phyloP scores from a whole-genome alignment of 805 yeast species.

The Candida loeiensis region DNA sequence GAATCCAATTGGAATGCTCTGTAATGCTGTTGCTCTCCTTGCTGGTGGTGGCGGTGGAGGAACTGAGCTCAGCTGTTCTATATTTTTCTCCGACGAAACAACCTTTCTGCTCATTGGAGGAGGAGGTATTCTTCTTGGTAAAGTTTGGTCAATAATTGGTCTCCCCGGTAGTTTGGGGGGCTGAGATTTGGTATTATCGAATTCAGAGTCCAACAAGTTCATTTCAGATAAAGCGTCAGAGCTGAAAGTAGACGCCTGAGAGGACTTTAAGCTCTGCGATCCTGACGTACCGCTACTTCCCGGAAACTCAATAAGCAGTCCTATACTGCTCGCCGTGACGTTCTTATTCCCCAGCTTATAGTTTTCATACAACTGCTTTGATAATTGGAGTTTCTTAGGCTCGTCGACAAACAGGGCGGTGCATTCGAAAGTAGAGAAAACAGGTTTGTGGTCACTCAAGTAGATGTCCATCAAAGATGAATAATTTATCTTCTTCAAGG shows the following conservation, averaged over 20 bases:
- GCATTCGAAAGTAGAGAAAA: slow-evolving; percentile 72
- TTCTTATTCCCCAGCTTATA: slow-evolving; percentile 5
- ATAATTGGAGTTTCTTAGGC: slow-evolving; percentile 25
- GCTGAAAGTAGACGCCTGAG: slow-evolving; percentile 18
- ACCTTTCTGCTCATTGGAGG: slow-evolving; percentile 22
- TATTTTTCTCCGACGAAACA: slow-evolving; percentile 5
- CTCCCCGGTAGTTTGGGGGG: slow-evolving; percentile 5
- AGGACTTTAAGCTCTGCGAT: slow-evolving; percentile 8
- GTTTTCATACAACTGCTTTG: slow-evolving; percentile 18
- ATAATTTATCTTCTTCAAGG: slow-evolving; percentile 62
- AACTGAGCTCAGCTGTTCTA: slow-evolving; percentile 6
- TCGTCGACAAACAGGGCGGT: slow-evolving; percentile 63
- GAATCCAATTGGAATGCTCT: slow-evolving; percentile 31
- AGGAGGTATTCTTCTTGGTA: slow-evolving; percentile 31
- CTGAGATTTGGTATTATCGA: not conserved
- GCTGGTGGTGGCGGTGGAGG: slow-evolving; percentile 16
- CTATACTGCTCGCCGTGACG: not conserved
- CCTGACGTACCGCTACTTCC: slow-evolving; percentile 4
- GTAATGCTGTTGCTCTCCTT: slow-evolving; percentile 15
- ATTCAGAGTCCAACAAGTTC: slow-evolving; percentile 26
- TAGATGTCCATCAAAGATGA: slow-evolving; percentile 55
- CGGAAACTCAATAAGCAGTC: slow-evolving; percentile 10
- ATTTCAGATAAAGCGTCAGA: slow-evolving; percentile 31
- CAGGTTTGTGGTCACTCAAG: slow-evolving; percentile 91
- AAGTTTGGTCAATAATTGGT: slow-evolving; percentile 10